Conservation (phyloP, 164 flowering plant species). For the Euptelea pleiosperma region DNA sequence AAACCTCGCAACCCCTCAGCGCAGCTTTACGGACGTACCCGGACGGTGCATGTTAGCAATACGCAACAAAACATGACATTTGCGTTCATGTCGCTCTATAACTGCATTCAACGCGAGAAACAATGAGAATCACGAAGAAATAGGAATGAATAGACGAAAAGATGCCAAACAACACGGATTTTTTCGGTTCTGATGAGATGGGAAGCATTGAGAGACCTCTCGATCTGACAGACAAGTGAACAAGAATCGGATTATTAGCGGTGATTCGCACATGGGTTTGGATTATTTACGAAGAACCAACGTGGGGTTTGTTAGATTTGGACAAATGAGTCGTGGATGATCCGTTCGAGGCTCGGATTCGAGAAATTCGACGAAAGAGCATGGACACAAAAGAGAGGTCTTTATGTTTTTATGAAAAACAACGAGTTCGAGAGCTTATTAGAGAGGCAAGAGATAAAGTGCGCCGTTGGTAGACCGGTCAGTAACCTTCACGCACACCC, state of each 20-base stretch:
- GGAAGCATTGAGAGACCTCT: constrained; percentile 7
- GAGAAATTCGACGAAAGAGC: constrained; percentile 29
- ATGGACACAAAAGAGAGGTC: too few relatives aligned
- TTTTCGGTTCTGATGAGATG: background rate
- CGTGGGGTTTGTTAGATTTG: constrained; percentile 33
- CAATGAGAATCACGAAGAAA: constrained; percentile 9
- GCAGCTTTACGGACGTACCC: constrained; percentile 24
- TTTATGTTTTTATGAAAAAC: background rate
- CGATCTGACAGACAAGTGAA: constrained; percentile 13
- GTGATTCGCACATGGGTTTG: constrained; percentile 19
- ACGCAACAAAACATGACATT: constrained; percentile 17
- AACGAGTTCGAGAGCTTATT: background rate
- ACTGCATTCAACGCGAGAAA: constrained; percentile 33
- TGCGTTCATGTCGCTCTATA: constrained; percentile 26
- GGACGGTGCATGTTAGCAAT: constrained; percentile 38
- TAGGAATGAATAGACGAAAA: background rate
- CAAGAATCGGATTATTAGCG: constrained; percentile 3
- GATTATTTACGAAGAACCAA: constrained; percentile 24
- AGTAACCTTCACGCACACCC: constrained; percentile 1
- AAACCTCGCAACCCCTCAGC: constrained; percentile 8
- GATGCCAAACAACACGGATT: background rate
- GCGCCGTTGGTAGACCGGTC: constrained; percentile 5
- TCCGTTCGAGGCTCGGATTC: constrained; percentile 34
- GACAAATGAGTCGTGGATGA: constrained; percentile 24
- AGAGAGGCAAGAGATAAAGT: constrained; percentile 4